These are phyloP conservation scores for Pseudogymnoascus sp. DNA, from an alignment of 2,329 filamentous ascomycete species.

Conservation along the genomic window DNA sequence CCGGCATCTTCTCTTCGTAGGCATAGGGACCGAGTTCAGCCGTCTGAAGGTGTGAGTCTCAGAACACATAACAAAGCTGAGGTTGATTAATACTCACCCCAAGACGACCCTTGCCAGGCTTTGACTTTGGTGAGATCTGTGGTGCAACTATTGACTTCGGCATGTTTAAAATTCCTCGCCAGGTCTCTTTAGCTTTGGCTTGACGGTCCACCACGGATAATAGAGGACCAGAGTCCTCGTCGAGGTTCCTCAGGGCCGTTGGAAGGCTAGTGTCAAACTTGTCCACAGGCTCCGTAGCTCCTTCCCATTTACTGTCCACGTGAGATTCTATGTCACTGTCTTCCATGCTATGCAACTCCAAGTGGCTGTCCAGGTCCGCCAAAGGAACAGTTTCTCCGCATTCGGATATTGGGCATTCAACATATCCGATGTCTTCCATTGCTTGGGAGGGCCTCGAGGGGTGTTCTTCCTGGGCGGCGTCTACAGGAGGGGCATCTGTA, in stretches of 20 bases:
- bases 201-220: conserved; percentile 15
- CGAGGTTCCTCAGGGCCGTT: conserved; percentile 19
- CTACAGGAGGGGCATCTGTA: conserved; percentile 21
- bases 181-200: conserved; percentile 20
- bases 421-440: conserved; percentile 34
- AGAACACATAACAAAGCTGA: conserved; percentile 8
- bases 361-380: conserved; percentile 47
- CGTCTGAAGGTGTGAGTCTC: conserved; percentile 28
- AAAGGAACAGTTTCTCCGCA: conserved; percentile 51
- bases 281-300: background rate
- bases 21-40: conserved; percentile 63
- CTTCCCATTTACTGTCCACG: conserved; percentile 10
- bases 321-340: conserved; percentile 11
- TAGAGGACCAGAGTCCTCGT: conserved; percentile 11
- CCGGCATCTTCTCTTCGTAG: conserved; percentile 66
- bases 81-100: conserved; percentile 25
- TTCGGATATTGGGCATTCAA: conserved; percentile 45
- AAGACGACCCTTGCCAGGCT: conserved; percentile 19
- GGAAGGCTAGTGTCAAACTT: conserved; percentile 21
- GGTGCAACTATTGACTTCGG: conserved; percentile 15
- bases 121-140: conserved; percentile 6
- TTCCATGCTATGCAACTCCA: conserved; percentile 44
- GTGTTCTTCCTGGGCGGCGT: conserved; percentile 11
- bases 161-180: conserved; percentile 28
- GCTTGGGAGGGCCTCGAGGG: conserved; percentile 13